These are phyloP conservation scores for Lumnitzera racemosa DNA, from an alignment of 345 rosid species.

Conservation along the genomic window DNA sequence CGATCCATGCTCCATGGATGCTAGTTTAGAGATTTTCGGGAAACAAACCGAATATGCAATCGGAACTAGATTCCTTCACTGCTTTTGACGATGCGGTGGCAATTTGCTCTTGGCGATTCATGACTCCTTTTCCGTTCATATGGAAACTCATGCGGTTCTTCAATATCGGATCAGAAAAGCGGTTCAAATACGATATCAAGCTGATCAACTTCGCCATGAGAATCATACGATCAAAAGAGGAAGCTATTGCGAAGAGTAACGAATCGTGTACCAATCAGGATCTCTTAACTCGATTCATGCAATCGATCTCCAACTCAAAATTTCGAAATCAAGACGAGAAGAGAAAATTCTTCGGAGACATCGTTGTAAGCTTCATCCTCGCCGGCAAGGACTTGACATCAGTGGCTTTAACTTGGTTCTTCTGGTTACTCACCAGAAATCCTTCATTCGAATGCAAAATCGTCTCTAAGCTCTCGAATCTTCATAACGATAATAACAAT, in stretches of 20 bases:
- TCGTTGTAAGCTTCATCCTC: constrained; percentile 39
- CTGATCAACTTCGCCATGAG: constrained; percentile 9
- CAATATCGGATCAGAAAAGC: constrained; percentile 35
- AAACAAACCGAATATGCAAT: background rate
- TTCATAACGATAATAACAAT: background rate
- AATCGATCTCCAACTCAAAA: constrained; percentile 17
- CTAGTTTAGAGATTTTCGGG: background rate
- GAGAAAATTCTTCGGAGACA: constrained; percentile 44
- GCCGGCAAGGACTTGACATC: constrained; percentile 54
- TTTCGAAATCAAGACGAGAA: constrained; percentile 18
- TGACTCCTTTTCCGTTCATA: constrained; percentile 20
- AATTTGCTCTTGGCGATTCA: constrained; percentile 25
- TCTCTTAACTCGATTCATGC: constrained; percentile 41
- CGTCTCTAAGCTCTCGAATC: constrained; percentile 18
- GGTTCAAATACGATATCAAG: constrained; percentile 19
- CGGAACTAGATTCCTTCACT: constrained; percentile 12
- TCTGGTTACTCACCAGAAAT: constrained; percentile 45
- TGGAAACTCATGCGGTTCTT: constrained; percentile 44
- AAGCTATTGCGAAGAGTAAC: background rate
- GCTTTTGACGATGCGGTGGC: constrained; percentile 40
- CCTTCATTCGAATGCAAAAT: constrained; percentile 20
- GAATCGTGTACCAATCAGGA: constrained; percentile 13
- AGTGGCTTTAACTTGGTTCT: constrained; percentile 48
- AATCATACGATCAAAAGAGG: constrained; percentile 12
- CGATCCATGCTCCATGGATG: constrained; percentile 11